A percentile compares a stretch with the other conserved stretches of the same genome.
Conservation (phyloP, 1,139 yeast genomes). For the Kodamaea plutei region DNA sequence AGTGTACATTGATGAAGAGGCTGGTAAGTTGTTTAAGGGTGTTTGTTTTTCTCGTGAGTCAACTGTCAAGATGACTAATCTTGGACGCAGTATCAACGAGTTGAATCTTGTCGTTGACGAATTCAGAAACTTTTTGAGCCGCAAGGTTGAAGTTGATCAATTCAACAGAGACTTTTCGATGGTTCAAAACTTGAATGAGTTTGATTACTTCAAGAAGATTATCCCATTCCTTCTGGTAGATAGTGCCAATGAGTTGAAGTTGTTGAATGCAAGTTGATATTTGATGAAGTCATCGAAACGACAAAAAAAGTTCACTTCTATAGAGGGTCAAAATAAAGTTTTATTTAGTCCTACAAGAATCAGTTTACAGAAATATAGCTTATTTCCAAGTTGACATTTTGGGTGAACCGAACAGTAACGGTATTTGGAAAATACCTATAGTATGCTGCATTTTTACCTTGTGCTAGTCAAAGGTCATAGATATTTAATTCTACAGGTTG, state of each 20-base stretch:
- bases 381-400: no score
- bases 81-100: slow-evolving; percentile 66
- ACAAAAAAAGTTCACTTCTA: no score
- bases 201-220: slow-evolving; percentile 33
- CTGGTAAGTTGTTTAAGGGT: slow-evolving; percentile 4
- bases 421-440: no score
- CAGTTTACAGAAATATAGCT: no score
- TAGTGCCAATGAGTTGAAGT: slow-evolving; percentile 33
- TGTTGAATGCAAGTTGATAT: slow-evolving; percentile 32
- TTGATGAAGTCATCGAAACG: no score
- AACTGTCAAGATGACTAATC: slow-evolving; percentile 19
- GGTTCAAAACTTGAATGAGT: slow-evolving; percentile 22
- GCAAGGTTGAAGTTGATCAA: slow-evolving; percentile 34
- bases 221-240: slow-evolving; percentile 43
- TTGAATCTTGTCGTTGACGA: slow-evolving; percentile 56
- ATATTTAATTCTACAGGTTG: no score
- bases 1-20: slow-evolving; percentile 14
- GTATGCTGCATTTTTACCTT: neutral
- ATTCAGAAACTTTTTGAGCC: slow-evolving; percentile 52
- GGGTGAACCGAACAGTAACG: no score
- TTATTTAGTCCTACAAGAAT: no score
- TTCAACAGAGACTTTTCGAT: slow-evolving; percentile 19
- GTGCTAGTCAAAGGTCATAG: no score
- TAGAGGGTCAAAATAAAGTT: no score
- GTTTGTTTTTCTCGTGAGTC: slow-evolving; percentile 6